Percentiles rank a stretch among this genome's conserved stretches.
Evolutionary conservation across 2,329 filamentous ascomycete genomes (phyloP).

Genomic region (Talaromyces sp.): DNA sequence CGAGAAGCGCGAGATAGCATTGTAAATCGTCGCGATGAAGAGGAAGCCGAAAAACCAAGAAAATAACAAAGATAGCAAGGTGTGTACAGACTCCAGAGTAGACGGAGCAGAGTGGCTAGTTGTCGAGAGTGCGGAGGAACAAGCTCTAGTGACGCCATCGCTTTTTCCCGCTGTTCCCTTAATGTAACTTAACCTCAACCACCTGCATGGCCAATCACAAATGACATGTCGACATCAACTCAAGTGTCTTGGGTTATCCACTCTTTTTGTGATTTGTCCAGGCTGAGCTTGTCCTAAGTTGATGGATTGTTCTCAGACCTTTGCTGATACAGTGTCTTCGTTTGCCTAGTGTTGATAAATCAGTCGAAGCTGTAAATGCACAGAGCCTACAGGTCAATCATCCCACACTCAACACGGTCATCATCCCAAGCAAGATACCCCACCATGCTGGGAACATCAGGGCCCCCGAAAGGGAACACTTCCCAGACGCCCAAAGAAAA

Average conservation of each 20-base stretch:
- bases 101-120: background rate
- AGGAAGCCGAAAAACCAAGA: background rate
- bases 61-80: background rate
- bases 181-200: background rate
- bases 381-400: background rate
- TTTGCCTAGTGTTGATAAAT: background rate
- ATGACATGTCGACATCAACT: background rate
- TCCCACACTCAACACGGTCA: background rate
- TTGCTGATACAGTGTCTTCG: background rate
- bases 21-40: slow-evolving; percentile 22
- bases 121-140: background rate
- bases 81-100: background rate
- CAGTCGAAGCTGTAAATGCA: background rate
- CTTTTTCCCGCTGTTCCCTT: background rate
- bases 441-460: background rate
- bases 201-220: background rate
- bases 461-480: background rate
- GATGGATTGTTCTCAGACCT: background rate
- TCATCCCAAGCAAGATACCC: background rate
- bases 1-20: slow-evolving; percentile 40
- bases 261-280: background rate
- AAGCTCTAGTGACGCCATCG: background rate
- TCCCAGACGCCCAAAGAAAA: slow-evolving; percentile 15
- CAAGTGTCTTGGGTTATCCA: background rate
- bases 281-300: background rate